These are phyloP conservation scores for Acorus gramineus DNA, from an alignment of 106 monocot species.

Conservation along the genomic window DNA sequence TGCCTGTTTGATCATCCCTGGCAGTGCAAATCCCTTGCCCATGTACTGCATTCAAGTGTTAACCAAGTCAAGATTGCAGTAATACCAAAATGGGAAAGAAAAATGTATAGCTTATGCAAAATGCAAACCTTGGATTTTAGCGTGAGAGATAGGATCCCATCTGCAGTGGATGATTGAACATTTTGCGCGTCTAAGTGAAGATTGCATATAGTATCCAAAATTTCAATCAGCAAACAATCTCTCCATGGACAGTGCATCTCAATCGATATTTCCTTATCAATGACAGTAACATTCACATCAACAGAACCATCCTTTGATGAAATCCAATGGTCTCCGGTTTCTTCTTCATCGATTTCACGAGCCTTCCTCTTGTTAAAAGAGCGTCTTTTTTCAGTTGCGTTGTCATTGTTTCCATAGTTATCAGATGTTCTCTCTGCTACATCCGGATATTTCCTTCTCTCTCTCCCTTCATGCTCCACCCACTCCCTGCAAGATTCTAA, in stretches of 20 bases:
- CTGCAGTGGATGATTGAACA: constrained; percentile 45
- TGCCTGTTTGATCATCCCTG: constrained; percentile 34
- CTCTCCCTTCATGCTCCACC: constrained; percentile 14
- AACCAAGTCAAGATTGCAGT: too few relatives aligned
- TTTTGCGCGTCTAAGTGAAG: constrained; percentile 56
- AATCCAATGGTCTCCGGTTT: constrained; percentile 15
- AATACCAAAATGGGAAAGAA: too few relatives aligned
- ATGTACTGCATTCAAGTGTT: constrained; percentile 20
- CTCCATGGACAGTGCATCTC: constrained; percentile 72
- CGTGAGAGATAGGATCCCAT: constrained; percentile 34
- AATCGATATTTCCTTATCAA: constrained; percentile 52
- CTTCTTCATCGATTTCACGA: constrained; percentile 13
- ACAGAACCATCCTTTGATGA: constrained; percentile 20
- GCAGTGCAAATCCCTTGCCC: constrained; percentile 14
- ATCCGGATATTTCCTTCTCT: constrained; percentile 30
- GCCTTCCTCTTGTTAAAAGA: constrained; percentile 42
- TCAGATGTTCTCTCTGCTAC: constrained; percentile 56
- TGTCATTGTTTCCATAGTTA: constrained; percentile 38
- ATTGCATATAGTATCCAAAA: constrained; percentile 51
- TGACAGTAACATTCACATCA: constrained; percentile 48
- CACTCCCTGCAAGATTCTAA: constrained; percentile 44
- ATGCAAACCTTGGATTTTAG: constrained; percentile 63
- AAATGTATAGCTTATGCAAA: too few relatives aligned
- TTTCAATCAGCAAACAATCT: constrained; percentile 54
- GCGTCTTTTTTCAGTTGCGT: constrained; percentile 5